Percentiles rank a stretch among this genome's conserved stretches.
phyloP scores from a whole-genome alignment of 2,329 filamentous ascomycete genomes.

The Colletotrichum sojae region DNA sequence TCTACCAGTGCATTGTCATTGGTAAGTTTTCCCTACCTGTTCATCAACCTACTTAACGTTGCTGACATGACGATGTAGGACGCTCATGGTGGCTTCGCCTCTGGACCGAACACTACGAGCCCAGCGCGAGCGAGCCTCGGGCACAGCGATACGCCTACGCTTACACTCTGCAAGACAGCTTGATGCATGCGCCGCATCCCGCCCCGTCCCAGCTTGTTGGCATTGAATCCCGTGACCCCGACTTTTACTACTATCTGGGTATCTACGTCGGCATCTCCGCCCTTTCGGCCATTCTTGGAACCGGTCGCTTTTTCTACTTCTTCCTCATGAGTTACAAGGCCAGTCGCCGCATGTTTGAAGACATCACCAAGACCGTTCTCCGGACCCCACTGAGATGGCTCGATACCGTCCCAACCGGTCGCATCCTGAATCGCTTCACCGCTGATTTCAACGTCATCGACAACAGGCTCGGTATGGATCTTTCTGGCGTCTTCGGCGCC shows the following conservation, averaged over 20 bases:
- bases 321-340: slow-evolving; percentile 77
- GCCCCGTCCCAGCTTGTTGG: slow-evolving; percentile 44
- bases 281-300: slow-evolving; percentile 70
- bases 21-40: slow-evolving; percentile 51
- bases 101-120: slow-evolving; percentile 68
- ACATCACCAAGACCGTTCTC: slow-evolving; percentile 76
- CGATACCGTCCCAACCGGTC: slow-evolving; percentile 83
- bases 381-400: slow-evolving; percentile 84
- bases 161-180: slow-evolving; percentile 61
- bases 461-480: slow-evolving; percentile 73
- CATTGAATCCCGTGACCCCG: slow-evolving; percentile 50
- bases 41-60: slow-evolving; percentile 1
- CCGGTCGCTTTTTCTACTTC: slow-evolving; percentile 73
- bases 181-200: slow-evolving; percentile 56
- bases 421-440: slow-evolving; percentile 84
- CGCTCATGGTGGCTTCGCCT: slow-evolving; percentile 76
- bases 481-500: slow-evolving; percentile 73
- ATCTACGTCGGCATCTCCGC: slow-evolving; percentile 76
- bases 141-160: slow-evolving; percentile 38
- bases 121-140: slow-evolving; percentile 44
- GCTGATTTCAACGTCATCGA: slow-evolving; percentile 83
- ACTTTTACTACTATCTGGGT: slow-evolving; percentile 74
- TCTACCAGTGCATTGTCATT: slow-evolving; percentile 68
- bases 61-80: slow-evolving; percentile 47
- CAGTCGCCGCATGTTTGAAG: slow-evolving; percentile 77